Base-by-base conservation (phyloP, 805 yeast genomes). In the Suhomyces xylopsoci region DNA sequence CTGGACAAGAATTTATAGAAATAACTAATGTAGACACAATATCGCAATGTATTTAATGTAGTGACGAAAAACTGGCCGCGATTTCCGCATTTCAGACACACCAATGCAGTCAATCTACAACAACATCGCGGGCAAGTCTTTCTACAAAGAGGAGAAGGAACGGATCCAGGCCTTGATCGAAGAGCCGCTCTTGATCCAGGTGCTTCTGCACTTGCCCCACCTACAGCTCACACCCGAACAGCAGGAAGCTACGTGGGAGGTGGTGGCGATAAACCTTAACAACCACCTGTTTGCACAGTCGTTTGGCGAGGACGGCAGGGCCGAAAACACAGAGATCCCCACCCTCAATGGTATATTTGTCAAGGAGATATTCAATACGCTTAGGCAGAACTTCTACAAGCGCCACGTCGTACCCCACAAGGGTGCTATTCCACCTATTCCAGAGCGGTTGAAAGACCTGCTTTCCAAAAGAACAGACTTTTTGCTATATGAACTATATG, bases 221-320 rank as follows among this genome's bases (percentile, higher is more conserved):
- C 55, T 69, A 14, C 75, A 70, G 55, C 25, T 59, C 10, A 66
- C 62, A 1, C 41, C 28, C 12, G 53, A 48, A 15, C 62, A 61
- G 38, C 61, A 59, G 48, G 68, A 67, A 30, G 68, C 68, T 51
- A 49, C 59, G 0, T 70, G 75, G 75, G 75, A 69, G 56, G 54
- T 66, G 2, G 57, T 70, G 15, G 74, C 75, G n/a, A 69, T 69
- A 24, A 66, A 66, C 43, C 53, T 70, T 20, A 67, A 62, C 52
- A 63, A 56, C 34, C 45, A 52, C 34, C 59, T 59, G 17, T 63
- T 64, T 47, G 46, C 50, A 3, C 48, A 54, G 2, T 45, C 63
- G 2, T 32, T 65, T 8, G 54, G 51, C 6, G 55, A 57, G 14
- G 43, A 47, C 7, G 45, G 45, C 10, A 41, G 19, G 10, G 24